Conservation (phyloP, 352 stramenopile species). For the Pythium angustatum region DNA sequence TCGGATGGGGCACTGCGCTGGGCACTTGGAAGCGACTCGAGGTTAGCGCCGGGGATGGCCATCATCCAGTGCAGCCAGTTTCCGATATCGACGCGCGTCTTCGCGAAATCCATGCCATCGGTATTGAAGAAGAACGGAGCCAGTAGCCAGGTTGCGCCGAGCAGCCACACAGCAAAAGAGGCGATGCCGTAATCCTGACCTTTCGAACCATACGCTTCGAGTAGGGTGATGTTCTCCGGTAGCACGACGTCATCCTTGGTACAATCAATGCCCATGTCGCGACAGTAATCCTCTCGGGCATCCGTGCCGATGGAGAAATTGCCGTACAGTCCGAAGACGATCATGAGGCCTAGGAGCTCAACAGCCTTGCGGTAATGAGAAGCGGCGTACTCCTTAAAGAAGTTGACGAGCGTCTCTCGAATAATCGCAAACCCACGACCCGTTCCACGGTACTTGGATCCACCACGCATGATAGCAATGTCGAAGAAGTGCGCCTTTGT, state of each 20-base stretch:
- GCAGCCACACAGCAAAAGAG: constrained; percentile 87
- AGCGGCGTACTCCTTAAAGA: constrained; percentile 85
- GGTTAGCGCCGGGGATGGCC: constrained; percentile 44
- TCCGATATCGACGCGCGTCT: constrained; percentile 80
- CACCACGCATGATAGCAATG: constrained; percentile 82
- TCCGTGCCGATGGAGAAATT: constrained; percentile 77
- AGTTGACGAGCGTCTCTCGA: constrained; percentile 82
- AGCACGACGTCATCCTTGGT: constrained; percentile 49
- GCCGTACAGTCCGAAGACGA: constrained; percentile 77
- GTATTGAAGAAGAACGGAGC: constrained; percentile 89
- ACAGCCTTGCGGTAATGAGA: constrained; percentile 84
- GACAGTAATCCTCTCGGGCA: constrained; percentile 59
- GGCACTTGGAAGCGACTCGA: constrained; percentile 51
- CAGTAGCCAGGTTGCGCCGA: constrained; percentile 77
- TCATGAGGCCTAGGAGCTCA: constrained; percentile 78
- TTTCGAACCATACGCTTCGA: constrained; percentile 81
- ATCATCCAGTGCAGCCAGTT: constrained; percentile 87
- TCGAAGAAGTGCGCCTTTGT: constrained; percentile 88
- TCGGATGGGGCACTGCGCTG: constrained; percentile 39
- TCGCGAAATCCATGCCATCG: constrained; percentile 83
- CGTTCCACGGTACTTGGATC: constrained; percentile 85
- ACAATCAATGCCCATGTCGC: constrained; percentile 49
- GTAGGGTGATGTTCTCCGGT: constrained; percentile 67
- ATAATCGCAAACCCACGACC: constrained; percentile 85
- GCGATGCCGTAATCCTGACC: constrained; percentile 85